Conservation (phyloP, 2,329 filamentous ascomycete genomes). For the Sclerotiophoma versabilis region DNA sequence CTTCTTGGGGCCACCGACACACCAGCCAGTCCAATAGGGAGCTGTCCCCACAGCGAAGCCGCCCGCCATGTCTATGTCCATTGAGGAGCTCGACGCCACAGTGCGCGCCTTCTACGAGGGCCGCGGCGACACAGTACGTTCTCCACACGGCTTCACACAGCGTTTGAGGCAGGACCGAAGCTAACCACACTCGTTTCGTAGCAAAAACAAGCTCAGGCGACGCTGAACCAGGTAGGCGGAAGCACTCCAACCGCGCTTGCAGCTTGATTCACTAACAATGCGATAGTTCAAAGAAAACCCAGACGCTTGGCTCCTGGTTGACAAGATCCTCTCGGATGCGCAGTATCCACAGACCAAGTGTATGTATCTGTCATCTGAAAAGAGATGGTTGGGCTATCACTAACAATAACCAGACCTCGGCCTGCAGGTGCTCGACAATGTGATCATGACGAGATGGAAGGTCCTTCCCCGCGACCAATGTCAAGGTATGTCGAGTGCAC, state of each 20-base stretch:
- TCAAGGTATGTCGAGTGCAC: conserved; percentile 67
- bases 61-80: conserved; percentile 69
- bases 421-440: conserved; percentile 94
- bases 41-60: conserved; percentile 42
- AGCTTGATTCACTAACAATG: conserved; percentile 22
- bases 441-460: conserved; percentile 99
- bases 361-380: conserved; percentile 54
- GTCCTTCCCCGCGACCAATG: conserved; percentile 95
- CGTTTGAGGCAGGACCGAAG: conserved; percentile 43
- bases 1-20: conserved; percentile 30
- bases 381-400: conserved; percentile 28
- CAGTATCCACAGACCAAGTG: conserved; percentile 97
- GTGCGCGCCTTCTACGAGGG: conserved; percentile 98
- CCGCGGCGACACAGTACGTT: conserved; percentile 85
- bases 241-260: conserved; percentile 12
- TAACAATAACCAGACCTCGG: conserved; percentile 73
- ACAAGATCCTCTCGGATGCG: conserved; percentile 93
- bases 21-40: conserved; percentile 40
- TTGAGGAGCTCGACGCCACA: conserved; percentile 94
- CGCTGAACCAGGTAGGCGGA: conserved; percentile 82
- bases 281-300: conserved; percentile 96
- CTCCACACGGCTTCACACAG: background rate
- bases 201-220: conserved; percentile 96
- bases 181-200: conserved; percentile 55
- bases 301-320: conserved; percentile 96